Evolutionary conservation across 768 basidiomycete species (phyloP).

Genomic region (Royoungia palumana): DNA sequence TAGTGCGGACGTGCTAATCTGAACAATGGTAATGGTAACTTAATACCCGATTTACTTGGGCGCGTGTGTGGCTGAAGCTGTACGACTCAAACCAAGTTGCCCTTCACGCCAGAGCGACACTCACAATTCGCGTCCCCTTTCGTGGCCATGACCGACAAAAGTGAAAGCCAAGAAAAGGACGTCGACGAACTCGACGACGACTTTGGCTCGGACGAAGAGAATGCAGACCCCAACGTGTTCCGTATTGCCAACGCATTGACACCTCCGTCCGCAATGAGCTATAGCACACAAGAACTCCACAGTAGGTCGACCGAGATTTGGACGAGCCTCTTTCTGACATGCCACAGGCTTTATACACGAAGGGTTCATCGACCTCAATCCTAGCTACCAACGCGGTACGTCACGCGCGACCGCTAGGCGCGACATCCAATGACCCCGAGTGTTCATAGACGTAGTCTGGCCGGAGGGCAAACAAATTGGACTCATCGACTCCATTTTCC

Average conservation of each 20-base stretch:
- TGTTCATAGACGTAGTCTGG: constrained; percentile 71
- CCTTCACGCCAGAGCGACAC: not conserved
- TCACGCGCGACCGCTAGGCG: not conserved
- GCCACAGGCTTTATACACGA: constrained; percentile 60
- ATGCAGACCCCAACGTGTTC: constrained; percentile 41
- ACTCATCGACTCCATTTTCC: constrained; percentile 49
- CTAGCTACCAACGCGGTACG: constrained; percentile 70
- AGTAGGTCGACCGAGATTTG: constrained; percentile 30
- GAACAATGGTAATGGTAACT: not conserved
- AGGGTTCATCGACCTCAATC: constrained; percentile 65
- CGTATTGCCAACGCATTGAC: constrained; percentile 41
- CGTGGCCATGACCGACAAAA: constrained; percentile 18
- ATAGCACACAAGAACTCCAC: constrained; percentile 46
- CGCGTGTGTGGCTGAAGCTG: constrained; percentile 19
- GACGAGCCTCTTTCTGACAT: not conserved
- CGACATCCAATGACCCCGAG: constrained; percentile 3
- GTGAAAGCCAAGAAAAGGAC: constrained; percentile 35
- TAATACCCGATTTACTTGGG: not conserved
- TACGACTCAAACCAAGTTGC: too few relatives aligned
- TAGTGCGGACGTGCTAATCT: not conserved
- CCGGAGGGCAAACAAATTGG: constrained; percentile 59
- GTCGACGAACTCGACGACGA: constrained; percentile 48
- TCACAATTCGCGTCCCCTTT: not conserved
- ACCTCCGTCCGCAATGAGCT: constrained; percentile 38
- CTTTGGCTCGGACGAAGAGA: constrained; percentile 39